Evolutionary conservation across 352 stramenopile genomes (phyloP).

Genomic region (Pythium periplocum): DNA sequence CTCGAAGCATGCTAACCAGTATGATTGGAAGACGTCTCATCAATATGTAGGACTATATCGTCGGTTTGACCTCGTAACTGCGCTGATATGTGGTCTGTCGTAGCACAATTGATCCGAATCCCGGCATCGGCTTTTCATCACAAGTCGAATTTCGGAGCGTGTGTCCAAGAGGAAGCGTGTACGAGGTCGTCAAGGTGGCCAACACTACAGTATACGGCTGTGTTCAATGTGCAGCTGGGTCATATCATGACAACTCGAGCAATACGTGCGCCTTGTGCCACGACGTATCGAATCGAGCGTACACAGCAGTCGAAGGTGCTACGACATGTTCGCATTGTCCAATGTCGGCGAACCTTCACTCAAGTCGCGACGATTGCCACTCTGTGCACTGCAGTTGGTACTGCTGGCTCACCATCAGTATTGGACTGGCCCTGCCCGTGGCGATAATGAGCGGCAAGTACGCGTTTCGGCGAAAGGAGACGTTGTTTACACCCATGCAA

Average conservation of each 20-base stretch:
- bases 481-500: conserved; percentile 5
- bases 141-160: conserved; percentile 28
- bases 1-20: conserved; percentile 42
- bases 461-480: conserved; percentile 11
- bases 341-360: conserved; percentile 48
- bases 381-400: conserved; percentile 46
- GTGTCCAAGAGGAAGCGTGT: conserved; percentile 57
- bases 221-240: conserved; percentile 55
- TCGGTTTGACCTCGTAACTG: too few species aligned
- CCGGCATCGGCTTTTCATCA: conserved; percentile 34
- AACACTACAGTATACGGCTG: conserved; percentile 37
- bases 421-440: conserved; percentile 40
- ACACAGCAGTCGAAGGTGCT: conserved; percentile 45
- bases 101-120: conserved; percentile 19
- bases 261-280: conserved; percentile 34
- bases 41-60: conserved; percentile 31
- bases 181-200: conserved; percentile 26
- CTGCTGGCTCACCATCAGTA: conserved; percentile 59
- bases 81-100: too few species aligned
- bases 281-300: conserved; percentile 41
- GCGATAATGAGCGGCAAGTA: conserved; percentile 54
- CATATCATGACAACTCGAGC: conserved; percentile 46
- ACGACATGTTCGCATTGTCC: conserved; percentile 52
- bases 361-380: conserved; percentile 29
- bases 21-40: conserved; percentile 36